phyloP scores from a whole-genome alignment of 176 grass and related monocot species.

The Luzula sylvatica region DNA sequence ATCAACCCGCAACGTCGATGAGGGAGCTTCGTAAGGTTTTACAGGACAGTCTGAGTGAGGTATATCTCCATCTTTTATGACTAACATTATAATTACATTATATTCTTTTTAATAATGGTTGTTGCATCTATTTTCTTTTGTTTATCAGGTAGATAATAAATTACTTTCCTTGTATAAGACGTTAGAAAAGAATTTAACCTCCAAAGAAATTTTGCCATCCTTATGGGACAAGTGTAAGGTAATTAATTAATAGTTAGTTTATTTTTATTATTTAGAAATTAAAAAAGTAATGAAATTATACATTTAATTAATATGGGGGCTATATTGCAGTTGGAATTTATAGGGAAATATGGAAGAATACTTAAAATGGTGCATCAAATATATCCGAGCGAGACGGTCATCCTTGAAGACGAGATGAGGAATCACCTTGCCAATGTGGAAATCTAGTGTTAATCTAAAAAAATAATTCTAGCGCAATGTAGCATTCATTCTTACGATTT shows the following conservation, averaged over 20 bases:
- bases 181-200: conserved; percentile 92
- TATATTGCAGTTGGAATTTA: conserved; percentile 81
- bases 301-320: not conserved
- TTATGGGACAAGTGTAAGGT: conserved; percentile 98
- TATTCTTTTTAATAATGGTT: not conserved
- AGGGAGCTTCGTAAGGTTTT: conserved; percentile 76
- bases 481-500: too few species aligned
- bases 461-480: too few species aligned
- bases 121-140: too few species aligned
- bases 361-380: conserved; percentile 67
- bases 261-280: too few species aligned
- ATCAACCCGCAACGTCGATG: conserved; percentile 88
- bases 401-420: conserved; percentile 52
- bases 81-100: too few species aligned
- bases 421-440: conserved; percentile 44
- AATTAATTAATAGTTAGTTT: conserved; percentile 20
- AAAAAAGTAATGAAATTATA: not conserved
- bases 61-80: conserved; percentile 11
- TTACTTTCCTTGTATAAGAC: conserved; percentile 88
- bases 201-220: conserved; percentile 71
- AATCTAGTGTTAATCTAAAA: too few species aligned
- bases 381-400: conserved; percentile 74
- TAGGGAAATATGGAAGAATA: conserved; percentile 80
- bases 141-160: conserved; percentile 73
- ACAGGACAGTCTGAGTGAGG: conserved; percentile 76